Conservation (phyloP, 2,329 filamentous ascomycete species). For the Pseudogymnoascus sp. region DNA sequence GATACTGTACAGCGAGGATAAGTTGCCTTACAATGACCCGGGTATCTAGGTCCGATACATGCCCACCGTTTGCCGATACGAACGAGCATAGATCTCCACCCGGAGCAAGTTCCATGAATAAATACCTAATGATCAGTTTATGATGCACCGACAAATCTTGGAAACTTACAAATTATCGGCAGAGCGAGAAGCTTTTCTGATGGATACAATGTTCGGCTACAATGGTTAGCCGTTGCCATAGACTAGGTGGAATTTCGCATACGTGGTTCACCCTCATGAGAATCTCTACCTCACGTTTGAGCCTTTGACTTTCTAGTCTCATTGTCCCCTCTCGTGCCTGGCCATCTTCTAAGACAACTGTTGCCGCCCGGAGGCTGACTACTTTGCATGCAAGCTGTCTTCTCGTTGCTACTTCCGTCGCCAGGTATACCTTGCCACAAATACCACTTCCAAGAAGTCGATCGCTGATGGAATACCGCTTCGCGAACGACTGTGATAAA, state of each 20-base stretch:
- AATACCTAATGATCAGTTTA: conserved; percentile 35
- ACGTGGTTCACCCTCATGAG: conserved; percentile 49
- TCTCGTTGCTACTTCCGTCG: conserved; percentile 42
- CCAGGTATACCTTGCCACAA: conserved; percentile 48
- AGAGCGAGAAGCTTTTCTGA: conserved; percentile 45
- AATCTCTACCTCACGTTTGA: conserved; percentile 45
- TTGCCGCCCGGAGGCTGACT: conserved; percentile 39
- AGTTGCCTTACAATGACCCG: conserved; percentile 27
- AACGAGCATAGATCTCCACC: conserved; percentile 32
- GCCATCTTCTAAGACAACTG: neutral
- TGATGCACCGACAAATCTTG: neutral
- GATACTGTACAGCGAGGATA: conserved; percentile 24
- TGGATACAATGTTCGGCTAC: conserved; percentile 49
- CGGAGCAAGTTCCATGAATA: conserved; percentile 51
- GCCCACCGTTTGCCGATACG: conserved; percentile 19
- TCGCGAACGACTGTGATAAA: conserved; percentile 36
- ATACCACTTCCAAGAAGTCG: conserved; percentile 47
- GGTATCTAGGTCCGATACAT: conserved; percentile 21
- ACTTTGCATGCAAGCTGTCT: conserved; percentile 65
- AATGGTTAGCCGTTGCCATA: neutral
- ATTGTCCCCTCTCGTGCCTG: neutral
- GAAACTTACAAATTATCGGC: conserved; percentile 38
- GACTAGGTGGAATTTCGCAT: conserved; percentile 22
- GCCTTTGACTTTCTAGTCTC: conserved; percentile 28
- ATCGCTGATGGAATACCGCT: conserved; percentile 42